Percentiles rank a stretch among this genome's conserved stretches.
Conservation (phyloP, 202 grass and related monocot genomes). For the Thinopyrum obtusiflorum region DNA sequence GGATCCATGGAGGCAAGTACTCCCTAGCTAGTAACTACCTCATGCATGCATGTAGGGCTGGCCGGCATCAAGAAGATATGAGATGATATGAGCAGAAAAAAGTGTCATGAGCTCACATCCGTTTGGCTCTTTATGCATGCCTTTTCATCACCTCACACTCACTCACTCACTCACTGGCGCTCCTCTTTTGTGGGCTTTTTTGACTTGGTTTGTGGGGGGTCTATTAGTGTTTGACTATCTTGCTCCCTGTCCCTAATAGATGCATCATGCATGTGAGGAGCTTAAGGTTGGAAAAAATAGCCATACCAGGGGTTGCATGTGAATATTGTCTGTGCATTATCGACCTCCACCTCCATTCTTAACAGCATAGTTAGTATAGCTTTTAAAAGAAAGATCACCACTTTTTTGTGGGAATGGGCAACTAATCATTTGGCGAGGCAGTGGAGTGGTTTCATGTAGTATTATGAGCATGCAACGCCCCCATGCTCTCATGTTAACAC, state of each 20-base stretch:
- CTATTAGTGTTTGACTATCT: slow-evolving; percentile 36
- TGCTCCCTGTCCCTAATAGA: neutral
- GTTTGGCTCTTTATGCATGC: slow-evolving; percentile 40
- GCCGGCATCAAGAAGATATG: slow-evolving; percentile 6
- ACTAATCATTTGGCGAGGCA: slow-evolving; percentile 21
- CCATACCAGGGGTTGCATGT: neutral
- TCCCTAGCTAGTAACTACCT: slow-evolving; percentile 20
- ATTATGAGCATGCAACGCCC: neutral
- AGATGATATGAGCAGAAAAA: neutral
- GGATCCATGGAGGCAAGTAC: neutral
- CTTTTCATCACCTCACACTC: neutral
- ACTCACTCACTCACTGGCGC: neutral
- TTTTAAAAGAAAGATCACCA: neutral
- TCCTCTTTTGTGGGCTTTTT: slow-evolving; percentile 28
- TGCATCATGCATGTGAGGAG: slow-evolving; percentile 1
- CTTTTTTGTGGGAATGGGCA: neutral
- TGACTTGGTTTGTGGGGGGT: slow-evolving; percentile 13
- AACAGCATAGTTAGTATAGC: too few species aligned
- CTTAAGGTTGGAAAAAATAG: slow-evolving; percentile 17
- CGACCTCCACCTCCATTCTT: neutral
- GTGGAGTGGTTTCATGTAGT: slow-evolving; percentile 5
- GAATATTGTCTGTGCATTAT: neutral
- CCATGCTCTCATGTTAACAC: slow-evolving; percentile 27
- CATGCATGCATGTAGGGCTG: neutral
- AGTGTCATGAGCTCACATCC: slow-evolving; percentile 23